Evolutionary conservation across 2,329 filamentous ascomycete species (phyloP), one percentile per base, ranked within the genome.

Genomic region (Microsporum ferrugineum): DNA sequence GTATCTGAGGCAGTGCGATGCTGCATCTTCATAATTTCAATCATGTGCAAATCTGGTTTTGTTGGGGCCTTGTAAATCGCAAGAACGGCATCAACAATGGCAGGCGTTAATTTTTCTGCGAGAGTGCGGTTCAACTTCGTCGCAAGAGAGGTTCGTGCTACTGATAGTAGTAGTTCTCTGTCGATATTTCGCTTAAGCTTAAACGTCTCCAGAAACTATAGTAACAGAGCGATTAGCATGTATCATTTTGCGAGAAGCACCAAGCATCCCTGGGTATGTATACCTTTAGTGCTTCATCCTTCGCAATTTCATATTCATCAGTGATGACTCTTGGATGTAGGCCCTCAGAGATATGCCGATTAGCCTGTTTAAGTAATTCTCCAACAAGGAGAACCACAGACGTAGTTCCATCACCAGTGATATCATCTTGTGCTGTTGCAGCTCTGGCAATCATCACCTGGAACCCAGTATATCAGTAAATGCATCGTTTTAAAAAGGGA

Each of bases 1-100:
- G 94, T 99, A 75, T 99, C 94, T 36, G 94, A 89, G 62, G 92
- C 91, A 59, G 89, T 91, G 68, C 92, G 88, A 79, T 99, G 94
- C 79, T 99, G 94, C 92, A 99, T 97, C 75, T 95, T 97, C 94
- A 99, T 99, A 70, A 99, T 97, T 78, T 99, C 94, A 67, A 99
- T 83, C 94, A 99, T 99, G 80, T 97, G 92, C 71, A 99, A 77
- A 77, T 99, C 94, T 61, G 95, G 95, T 79, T 97, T 97, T 65
- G 84, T 85, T 31, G 89, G 89, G 17, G 89, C 80, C 74, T 91
- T 83, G 80, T 96, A 91, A 74, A 99, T 99, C 66, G 94, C 84
- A 61, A 99, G 85, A 56, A 99, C 94, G 63, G 94, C 89, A 73
- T 99, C 94, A 71, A 97, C 94, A 70, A 99, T 96, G 69, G 90